These are phyloP conservation scores for Arbutus unedo DNA, from an alignment of 148 eudicot genomes.

Conservation along the genomic window DNA sequence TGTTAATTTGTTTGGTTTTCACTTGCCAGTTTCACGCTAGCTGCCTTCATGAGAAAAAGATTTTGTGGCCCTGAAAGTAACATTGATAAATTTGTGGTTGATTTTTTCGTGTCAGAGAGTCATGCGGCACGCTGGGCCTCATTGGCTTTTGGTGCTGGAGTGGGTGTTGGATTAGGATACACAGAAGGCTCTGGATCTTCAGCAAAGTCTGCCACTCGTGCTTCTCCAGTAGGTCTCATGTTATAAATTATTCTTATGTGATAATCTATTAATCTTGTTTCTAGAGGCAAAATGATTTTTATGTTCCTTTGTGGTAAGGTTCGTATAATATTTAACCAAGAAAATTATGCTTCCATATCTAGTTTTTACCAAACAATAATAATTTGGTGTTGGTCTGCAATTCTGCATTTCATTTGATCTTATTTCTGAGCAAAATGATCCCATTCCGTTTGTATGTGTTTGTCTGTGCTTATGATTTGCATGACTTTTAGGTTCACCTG, in stretches of 20 bases:
- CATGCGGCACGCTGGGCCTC: neutral
- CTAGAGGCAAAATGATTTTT: neutral
- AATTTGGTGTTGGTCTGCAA: neutral
- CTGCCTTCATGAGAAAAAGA: neutral
- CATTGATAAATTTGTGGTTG: neutral
- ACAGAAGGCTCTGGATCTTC: neutral
- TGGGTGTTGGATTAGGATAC: neutral
- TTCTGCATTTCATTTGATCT: no score
- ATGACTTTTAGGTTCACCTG: no score
- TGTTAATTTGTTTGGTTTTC: neutral
- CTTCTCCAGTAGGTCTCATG: neutral
- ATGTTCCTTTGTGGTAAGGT: neutral
- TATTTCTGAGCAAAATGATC: neutral
- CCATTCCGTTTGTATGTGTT: no score
- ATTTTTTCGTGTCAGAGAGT: neutral
- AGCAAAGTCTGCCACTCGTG: neutral
- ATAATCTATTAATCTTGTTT: neutral
- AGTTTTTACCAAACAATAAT: neutral
- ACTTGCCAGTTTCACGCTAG: neutral
- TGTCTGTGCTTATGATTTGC: neutral
- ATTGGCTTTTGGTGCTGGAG: neutral
- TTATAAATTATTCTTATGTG: neutral
- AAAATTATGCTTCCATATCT: neutral
- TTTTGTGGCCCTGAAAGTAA: neutral
- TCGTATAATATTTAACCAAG: neutral